Percentiles rank a stretch among this genome's conserved stretches.
Conservation (phyloP, 495 filamentous ascomycete species). For the Penicillium antarcticum region DNA sequence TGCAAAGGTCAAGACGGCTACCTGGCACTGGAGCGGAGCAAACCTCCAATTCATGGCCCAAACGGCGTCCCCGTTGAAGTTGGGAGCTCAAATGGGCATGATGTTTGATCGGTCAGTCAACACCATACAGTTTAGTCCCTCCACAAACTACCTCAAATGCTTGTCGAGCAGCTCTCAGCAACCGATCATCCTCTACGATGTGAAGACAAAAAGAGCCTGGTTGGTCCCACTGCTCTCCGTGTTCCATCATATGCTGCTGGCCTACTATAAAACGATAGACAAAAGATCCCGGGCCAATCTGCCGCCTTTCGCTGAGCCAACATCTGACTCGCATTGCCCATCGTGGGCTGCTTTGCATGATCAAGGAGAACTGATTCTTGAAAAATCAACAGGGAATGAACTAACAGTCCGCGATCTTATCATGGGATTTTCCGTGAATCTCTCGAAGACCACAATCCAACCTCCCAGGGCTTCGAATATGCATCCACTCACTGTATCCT, state of each 20-base stretch:
- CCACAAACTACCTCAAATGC: conserved; percentile 9
- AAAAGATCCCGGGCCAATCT: not conserved
- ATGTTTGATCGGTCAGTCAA: not conserved
- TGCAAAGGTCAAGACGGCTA: not conserved
- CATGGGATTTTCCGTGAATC: conserved; percentile 5
- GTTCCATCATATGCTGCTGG: conserved; percentile 12
- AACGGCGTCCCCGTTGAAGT: conserved; percentile 3
- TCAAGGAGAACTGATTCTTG: not conserved
- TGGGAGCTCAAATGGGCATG: conserved; percentile 1
- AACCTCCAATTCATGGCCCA: conserved; percentile 7
- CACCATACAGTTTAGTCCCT: not conserved
- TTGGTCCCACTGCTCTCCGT: conserved; percentile 8
- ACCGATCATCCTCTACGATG: conserved; percentile 11
- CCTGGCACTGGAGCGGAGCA: conserved; percentile 5
- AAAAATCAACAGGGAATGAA: not conserved
- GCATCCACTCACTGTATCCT: too few species aligned
- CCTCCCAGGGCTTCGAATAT: not conserved
- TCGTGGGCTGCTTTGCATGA: not conserved
- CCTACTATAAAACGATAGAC: not conserved
- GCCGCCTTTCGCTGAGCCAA: not conserved
- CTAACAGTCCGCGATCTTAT: conserved; percentile 3
- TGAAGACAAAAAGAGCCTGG: conserved; percentile 7
- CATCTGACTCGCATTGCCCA: not conserved
- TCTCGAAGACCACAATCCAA: not conserved
- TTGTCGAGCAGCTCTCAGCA: not conserved